A percentile compares a stretch with the other conserved stretches of the same genome.
Evolutionary conservation across 73 alveolate genomes (phyloP).

Genomic region (Symbiodinium pilosum): DNA sequence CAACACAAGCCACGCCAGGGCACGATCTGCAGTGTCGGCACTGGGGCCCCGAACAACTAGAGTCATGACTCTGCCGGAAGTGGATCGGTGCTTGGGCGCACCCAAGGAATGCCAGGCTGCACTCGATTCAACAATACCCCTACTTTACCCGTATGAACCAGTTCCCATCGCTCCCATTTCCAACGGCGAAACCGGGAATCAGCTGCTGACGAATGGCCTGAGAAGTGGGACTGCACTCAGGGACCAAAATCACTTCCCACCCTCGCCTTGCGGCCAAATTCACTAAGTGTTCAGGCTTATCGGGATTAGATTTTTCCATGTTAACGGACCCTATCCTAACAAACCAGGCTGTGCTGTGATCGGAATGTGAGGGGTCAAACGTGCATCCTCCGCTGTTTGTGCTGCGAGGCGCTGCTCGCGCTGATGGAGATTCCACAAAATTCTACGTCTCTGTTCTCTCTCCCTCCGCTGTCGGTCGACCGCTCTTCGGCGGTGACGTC

Average conservation of each 20-base stretch:
- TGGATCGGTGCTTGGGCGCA: slow-evolving; percentile 9
- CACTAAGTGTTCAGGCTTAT: background rate
- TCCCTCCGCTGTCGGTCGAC: background rate
- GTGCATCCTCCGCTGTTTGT: background rate
- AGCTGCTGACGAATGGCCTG: background rate
- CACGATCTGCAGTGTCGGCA: background rate
- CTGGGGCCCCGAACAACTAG: background rate
- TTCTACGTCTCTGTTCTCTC: background rate
- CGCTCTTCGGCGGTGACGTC: slow-evolving; percentile 9
- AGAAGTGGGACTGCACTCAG: background rate
- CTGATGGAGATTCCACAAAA: background rate
- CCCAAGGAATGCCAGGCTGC: slow-evolving; percentile 12
- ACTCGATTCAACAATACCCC: slow-evolving; percentile 9
- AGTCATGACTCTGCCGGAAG: background rate
- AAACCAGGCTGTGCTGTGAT: background rate
- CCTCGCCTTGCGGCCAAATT: background rate
- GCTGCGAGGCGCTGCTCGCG: background rate
- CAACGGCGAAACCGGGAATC: background rate
- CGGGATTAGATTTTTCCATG: slow-evolving; percentile 27
- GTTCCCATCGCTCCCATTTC: slow-evolving; percentile 36
- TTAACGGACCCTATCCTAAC: background rate
- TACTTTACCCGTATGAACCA: background rate
- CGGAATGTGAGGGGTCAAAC: background rate
- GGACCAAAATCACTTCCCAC: background rate
- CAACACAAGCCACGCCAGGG: slow-evolving; percentile 8